phyloP scores from a whole-genome alignment of 2,329 filamentous ascomycete species.

The Scytalidium lignicola region DNA sequence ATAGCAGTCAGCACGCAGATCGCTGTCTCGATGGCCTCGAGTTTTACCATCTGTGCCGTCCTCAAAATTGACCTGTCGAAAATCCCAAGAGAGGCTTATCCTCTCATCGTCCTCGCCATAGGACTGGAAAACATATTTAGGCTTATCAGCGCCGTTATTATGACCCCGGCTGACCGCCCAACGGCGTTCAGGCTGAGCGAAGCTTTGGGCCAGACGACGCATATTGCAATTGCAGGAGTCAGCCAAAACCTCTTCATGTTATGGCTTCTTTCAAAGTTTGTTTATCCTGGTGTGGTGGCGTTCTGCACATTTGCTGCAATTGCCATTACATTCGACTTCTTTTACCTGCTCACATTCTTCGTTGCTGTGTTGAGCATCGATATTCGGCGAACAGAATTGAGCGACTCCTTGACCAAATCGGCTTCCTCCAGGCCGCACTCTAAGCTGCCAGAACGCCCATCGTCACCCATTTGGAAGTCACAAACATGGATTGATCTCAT shows the following conservation, averaged over 20 bases:
- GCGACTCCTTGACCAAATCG: constrained; percentile 55
- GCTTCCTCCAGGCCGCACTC: constrained; percentile 28
- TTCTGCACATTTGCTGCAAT: constrained; percentile 75
- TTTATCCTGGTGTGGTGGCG: constrained; percentile 65
- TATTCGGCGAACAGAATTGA: constrained; percentile 69
- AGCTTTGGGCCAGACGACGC: constrained; percentile 68
- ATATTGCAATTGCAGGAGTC: constrained; percentile 62
- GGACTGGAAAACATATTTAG: constrained; percentile 76
- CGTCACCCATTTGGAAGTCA: constrained; percentile 1
- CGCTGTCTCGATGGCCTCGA: constrained; percentile 67
- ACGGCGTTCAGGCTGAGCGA: constrained; percentile 66
- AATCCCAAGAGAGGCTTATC: constrained; percentile 70
- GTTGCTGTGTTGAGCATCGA: constrained; percentile 75
- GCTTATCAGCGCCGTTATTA: constrained; percentile 71
- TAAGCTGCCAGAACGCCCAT: constrained; percentile 30
- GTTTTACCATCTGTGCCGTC: constrained; percentile 73
- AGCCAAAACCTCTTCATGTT: constrained; percentile 65
- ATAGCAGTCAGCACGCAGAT: constrained; percentile 67
- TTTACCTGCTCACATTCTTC: constrained; percentile 77
- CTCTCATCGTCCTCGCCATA: constrained; percentile 69
- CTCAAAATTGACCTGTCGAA: constrained; percentile 70
- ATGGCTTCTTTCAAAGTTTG: constrained; percentile 58
- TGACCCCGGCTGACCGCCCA: constrained; percentile 63
- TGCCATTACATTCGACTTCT: constrained; percentile 70
- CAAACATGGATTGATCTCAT: constrained; percentile 56